A percentile compares a stretch with the other conserved stretches of the same genome.
Evolutionary conservation across 495 filamentous ascomycete genomes (phyloP).

Genomic region (Clohesyomyces aquaticus): DNA sequence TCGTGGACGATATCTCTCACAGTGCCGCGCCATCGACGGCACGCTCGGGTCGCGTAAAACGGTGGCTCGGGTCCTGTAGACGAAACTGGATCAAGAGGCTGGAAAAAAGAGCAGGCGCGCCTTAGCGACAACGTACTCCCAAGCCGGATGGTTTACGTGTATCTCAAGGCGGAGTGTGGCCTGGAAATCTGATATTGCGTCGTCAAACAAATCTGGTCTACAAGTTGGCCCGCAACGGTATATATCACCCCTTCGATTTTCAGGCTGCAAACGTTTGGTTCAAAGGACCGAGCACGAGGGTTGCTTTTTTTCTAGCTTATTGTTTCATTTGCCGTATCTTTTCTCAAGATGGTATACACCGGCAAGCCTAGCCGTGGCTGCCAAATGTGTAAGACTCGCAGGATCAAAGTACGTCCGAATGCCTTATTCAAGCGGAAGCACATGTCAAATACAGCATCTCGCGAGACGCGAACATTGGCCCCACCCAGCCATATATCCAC

Average conservation of each 20-base stretch:
- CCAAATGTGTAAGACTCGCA: constrained; percentile 42
- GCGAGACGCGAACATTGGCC: background rate
- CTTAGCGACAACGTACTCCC: background rate
- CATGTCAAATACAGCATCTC: too few relatives aligned
- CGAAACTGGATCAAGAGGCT: background rate
- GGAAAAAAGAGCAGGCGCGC: background rate
- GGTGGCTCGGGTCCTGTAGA: background rate
- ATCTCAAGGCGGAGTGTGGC: constrained; percentile 13
- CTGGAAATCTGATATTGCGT: background rate
- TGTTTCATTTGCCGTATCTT: background rate
- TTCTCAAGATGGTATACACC: constrained; percentile 42
- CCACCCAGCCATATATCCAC: background rate
- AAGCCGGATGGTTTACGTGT: constrained; percentile 4
- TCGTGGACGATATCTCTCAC: background rate
- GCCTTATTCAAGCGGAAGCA: too few relatives aligned
- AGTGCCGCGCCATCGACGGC: background rate
- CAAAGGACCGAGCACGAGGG: background rate
- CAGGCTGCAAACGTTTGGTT: background rate
- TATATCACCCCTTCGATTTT: background rate
- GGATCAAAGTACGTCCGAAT: constrained; percentile 41
- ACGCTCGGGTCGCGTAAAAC: background rate
- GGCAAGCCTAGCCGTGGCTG: constrained; percentile 45
- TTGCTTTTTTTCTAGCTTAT: background rate
- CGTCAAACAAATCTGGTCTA: background rate
- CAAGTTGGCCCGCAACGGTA: background rate